Conservation (phyloP, 345 rosid species). For the Turnera subulata region DNA sequence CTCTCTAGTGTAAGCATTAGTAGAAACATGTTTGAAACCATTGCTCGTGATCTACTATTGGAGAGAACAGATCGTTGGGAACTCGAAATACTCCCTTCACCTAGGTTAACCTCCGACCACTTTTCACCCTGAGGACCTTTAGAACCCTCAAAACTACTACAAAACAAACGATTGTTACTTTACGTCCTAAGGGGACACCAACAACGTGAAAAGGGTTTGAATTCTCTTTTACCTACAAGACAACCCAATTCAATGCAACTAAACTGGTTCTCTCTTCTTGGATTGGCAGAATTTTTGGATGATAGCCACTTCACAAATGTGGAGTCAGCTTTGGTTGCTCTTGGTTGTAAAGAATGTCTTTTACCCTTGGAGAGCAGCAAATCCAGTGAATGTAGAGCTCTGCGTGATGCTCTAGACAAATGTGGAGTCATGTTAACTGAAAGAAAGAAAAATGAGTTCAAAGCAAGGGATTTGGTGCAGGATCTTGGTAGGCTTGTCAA, state of each 20-base stretch:
- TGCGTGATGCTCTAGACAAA: conserved; percentile 62
- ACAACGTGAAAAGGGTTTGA: no score
- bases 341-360: conserved; percentile 95
- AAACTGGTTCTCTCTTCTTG: no score
- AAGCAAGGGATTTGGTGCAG: conserved; percentile 79
- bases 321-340: conserved; percentile 87
- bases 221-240: no score
- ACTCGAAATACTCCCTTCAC: no score
- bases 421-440: conserved; percentile 86
- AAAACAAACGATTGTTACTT: no score
- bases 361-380: conserved; percentile 68
- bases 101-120: no score
- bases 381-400: conserved; percentile 47
- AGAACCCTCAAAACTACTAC: no score
- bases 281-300: conserved; percentile 90
- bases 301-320: conserved; percentile 88
- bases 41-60: conserved; percentile 78
- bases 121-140: no score
- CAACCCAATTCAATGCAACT: no score
- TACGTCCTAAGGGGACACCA: no score
- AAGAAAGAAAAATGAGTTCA: conserved; percentile 83
- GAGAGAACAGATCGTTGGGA: conserved; percentile 92
- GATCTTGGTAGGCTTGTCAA: conserved; percentile 85
- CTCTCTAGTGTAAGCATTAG: conserved; percentile 83
- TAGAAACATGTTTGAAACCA: conserved; percentile 84